Evolutionary conservation across 1,139 yeast species (phyloP), one percentile per base, ranked within the genome.

Genomic region (Spathaspora sp.): DNA sequence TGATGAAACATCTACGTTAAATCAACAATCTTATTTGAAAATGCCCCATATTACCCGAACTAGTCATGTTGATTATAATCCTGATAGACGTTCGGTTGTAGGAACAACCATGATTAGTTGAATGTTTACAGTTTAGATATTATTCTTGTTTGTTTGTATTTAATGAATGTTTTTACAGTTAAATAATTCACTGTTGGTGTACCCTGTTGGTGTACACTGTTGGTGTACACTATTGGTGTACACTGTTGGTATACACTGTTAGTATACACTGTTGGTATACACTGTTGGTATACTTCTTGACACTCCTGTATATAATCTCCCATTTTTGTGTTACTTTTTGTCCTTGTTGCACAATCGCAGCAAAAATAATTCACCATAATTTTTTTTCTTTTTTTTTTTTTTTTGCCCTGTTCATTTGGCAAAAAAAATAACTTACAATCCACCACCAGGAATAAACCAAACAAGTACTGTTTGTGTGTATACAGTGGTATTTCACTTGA

Each of bases 1-100:
- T 8, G 23, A 27, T 3, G 49, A 38, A n/a, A 29, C 37, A 8
- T 43, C 33, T 11, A 39, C 43, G 5, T 34, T 41, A 20, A 42
- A 47, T 20, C 48, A 50, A 31, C 48, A 50, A 31, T 50, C 53
- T 7, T 48, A 48, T 33, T 43, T 50, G 13, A 50, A 50, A 41
- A 18, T 31, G 36, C 10, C 16, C 16, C 13, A 31, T 31, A 13
- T 13, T 13, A 31, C 13, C 15, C 18, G 18, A 15, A 18, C 10
- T 13, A 31, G 36, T 9, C 18, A 31, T 31, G 36, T 7, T 15
- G 36, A 31, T 6, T n/a, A 13, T 15, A 15, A 9, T 15, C n/a
- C 36, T 7, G 36, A 31, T 15, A 13, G 36, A 31, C 18, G 18
- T 13, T 31, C 36, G 13, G 15, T 15, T 11, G 36, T 31, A 5